Evolutionary conservation across 2,329 filamentous ascomycete species (phyloP).

Genomic region (Colletotrichum costaricense): DNA sequence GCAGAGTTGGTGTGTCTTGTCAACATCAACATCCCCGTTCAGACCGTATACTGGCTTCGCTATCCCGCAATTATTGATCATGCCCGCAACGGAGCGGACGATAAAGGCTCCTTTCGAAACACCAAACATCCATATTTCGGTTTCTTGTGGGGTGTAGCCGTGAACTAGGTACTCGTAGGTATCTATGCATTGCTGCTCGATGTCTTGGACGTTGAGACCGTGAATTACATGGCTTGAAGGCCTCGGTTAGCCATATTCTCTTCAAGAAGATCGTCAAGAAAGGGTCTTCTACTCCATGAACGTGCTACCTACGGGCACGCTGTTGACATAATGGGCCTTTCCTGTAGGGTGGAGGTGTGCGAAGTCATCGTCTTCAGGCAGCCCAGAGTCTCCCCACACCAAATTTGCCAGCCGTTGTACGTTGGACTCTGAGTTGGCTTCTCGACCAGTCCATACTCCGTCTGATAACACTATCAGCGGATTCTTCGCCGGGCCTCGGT

Average conservation of each 20-base stretch:
- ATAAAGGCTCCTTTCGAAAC: constrained; percentile 41
- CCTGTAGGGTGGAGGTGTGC: constrained; percentile 14
- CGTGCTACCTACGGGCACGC: constrained; percentile 4
- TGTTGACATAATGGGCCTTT: constrained; percentile 21
- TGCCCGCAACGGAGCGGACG: constrained; percentile 40
- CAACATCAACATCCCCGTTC: constrained; percentile 16
- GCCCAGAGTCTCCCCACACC: constrained; percentile 22
- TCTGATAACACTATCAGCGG: constrained; percentile 35
- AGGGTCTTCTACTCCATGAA: constrained; percentile 11
- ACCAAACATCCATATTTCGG: constrained; percentile 43
- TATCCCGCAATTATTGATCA: constrained; percentile 46
- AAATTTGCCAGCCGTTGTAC: constrained; percentile 36
- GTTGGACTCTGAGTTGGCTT: constrained; percentile 35
- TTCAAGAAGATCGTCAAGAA: neutral
- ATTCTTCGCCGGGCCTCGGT: constrained; percentile 24
- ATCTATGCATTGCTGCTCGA: constrained; percentile 35
- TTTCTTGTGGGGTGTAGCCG: constrained; percentile 20
- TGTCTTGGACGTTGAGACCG: constrained; percentile 16
- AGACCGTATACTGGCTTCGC: constrained; percentile 27
- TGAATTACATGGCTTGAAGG: constrained; percentile 1
- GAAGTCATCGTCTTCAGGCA: constrained; percentile 12
- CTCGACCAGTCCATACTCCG: constrained; percentile 39
- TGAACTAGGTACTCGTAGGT: constrained; percentile 36
- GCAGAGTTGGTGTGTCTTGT: constrained; percentile 31
- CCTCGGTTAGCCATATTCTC: neutral